Base-by-base conservation (phyloP, 495 filamentous ascomycete species). In the Aeminium ludgeri region DNA sequence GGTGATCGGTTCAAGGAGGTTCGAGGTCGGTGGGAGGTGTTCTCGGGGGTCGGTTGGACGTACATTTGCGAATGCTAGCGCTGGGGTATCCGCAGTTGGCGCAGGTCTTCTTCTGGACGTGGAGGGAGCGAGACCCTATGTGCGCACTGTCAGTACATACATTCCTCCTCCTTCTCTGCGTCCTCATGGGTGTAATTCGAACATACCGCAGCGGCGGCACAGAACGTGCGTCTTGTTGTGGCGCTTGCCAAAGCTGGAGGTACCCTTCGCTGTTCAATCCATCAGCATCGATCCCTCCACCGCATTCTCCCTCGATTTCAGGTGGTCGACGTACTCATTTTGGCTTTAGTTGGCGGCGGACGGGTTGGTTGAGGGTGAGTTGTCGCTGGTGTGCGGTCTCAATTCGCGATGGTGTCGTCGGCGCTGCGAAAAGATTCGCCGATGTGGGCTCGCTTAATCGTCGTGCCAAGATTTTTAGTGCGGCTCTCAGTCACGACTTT, bases 191-290 rank as follows among this genome's bases (percentile, higher is more conserved):
- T 28, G 25, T 42, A 17, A 2, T 36, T 37, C 15, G 6, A 17
- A 33, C 36, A 36, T 46, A 92, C 89, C 89, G 79, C 89, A 97
- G 66, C 89, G 91, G 73, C 91, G 78, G 82, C 89, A 97, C 64
- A 97, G 74, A 56, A 83, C 89, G 74, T 97, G 89, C 66, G 91
- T 84, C 74, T 97, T 97, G 73, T 87, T 97, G 74, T 97, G 83
- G 75, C 84, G 84, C 76, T 87, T 89, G 67, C 86, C 86, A 66
- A 92, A 93, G 71, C 79, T 85, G 63, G 80, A 85, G 61, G 86
- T 93, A 76, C 86, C 86, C 82, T 93, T 93, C 62, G 76, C 73
- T 76, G 58, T 66, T 33, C 39, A 30, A 7, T 1, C 13, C 20
- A 28, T 46, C 32, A 53, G 38, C 30, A 27, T 36, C 35, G 19